phyloP scores from a whole-genome alignment of 2,329 filamentous ascomycete species.

The Dothidotthia symphoricarpi region DNA sequence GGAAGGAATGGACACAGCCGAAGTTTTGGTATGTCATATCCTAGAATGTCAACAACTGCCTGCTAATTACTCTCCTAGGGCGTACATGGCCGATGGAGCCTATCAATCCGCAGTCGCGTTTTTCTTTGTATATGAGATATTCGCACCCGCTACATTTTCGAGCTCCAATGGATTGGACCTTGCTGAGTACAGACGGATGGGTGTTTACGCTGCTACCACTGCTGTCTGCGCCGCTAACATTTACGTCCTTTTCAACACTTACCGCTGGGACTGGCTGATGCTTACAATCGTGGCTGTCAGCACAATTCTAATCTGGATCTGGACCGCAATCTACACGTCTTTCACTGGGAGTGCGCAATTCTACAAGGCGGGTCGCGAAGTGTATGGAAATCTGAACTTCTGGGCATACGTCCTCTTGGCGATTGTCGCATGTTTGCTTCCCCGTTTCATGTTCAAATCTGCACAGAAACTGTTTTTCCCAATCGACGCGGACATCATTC shows the following conservation, averaged over 20 bases:
- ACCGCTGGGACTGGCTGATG: conserved; percentile 98
- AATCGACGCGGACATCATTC: conserved; percentile 89
- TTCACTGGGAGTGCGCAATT: conserved; percentile 61
- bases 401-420: conserved; percentile 82
- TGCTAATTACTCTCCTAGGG: conserved; percentile 34
- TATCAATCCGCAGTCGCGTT: conserved; percentile 95
- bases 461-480: conserved; percentile 94
- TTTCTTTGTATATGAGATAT: conserved; percentile 85
- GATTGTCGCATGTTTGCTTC: conserved; percentile 77
- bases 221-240: conserved; percentile 86
- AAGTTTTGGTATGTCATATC: conserved; percentile 82
- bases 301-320: conserved; percentile 86
- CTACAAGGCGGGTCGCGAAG: conserved; percentile 73
- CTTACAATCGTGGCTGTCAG: conserved; percentile 78
- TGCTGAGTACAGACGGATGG: conserved; percentile 78
- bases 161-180: conserved; percentile 72
- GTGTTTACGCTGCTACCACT: conserved; percentile 80
- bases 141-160: conserved; percentile 66
- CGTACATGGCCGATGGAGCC: conserved; percentile 91
- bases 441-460: conserved; percentile 81
- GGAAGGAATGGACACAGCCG: conserved; percentile 88
- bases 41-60: background rate
- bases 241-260: conserved; percentile 94
- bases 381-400: conserved; percentile 79
- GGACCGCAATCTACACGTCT: conserved; percentile 84